phyloP scores from a whole-genome alignment of 1,284 basidiomycete species.

The Cutaneotrichosporon cavernicola region DNA sequence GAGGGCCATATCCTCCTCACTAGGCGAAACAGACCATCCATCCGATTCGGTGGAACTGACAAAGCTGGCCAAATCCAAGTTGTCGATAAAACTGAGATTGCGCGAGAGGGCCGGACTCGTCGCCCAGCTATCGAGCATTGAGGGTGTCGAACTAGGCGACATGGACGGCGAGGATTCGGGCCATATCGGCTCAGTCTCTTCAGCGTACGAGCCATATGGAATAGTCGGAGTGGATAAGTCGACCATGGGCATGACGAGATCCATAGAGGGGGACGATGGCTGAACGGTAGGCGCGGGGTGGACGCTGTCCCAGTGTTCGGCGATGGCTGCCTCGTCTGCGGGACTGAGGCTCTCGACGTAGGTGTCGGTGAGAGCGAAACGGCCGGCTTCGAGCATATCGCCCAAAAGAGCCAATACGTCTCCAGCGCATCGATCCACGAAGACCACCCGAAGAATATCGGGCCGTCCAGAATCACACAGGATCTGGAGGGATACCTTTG shows the following conservation, averaged over 20 bases:
- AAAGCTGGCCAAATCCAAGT: neutral
- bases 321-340: conserved; percentile 28
- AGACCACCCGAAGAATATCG: conserved; percentile 39
- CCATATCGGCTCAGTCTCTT: neutral
- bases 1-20: neutral
- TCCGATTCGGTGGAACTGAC: neutral
- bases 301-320: conserved; percentile 26
- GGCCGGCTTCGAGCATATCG: conserved; percentile 31
- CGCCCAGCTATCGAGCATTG: conserved; percentile 14
- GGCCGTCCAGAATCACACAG: conserved; percentile 30
- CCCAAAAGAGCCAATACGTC: conserved; percentile 39
- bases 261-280: neutral
- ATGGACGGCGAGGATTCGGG: conserved; percentile 1
- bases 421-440: conserved; percentile 30
- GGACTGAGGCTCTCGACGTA: conserved; percentile 10
- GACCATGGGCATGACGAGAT: conserved; percentile 39
- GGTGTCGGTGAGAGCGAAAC: conserved; percentile 31
- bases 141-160: neutral
- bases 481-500: conserved; percentile 12
- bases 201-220: neutral
- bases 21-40: conserved; percentile 4
- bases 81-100: neutral
- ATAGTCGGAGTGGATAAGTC: conserved; percentile 22
- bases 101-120: conserved; percentile 5
- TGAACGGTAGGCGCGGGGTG: neutral